Conservation (phyloP, 352 stramenopile genomes). For the Phytophthora syringae region DNA sequence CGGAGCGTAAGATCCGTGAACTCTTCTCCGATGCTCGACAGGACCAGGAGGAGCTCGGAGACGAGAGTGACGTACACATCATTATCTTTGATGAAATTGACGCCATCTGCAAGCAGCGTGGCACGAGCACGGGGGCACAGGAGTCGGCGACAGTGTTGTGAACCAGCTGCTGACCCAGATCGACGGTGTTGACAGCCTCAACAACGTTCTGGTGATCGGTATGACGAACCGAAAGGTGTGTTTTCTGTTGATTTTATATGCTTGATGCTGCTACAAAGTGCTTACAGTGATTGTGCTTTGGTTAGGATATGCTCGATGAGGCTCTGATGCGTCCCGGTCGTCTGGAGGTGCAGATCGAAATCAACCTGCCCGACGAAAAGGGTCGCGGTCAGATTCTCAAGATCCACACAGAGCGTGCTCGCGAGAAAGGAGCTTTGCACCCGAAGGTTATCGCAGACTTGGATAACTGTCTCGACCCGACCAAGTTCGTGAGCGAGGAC, state of each 20-base stretch:
- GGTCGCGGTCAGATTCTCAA: constrained; percentile 98
- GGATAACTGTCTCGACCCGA: constrained; percentile 73
- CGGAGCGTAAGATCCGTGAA: constrained; percentile 99
- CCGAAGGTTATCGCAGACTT: constrained; percentile 78
- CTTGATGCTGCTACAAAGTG: background rate
- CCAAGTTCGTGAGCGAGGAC: constrained; percentile 67
- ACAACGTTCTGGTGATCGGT: constrained; percentile 99
- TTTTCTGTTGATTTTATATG: background rate
- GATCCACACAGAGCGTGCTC: constrained; percentile 96
- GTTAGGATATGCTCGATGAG: constrained; percentile 93
- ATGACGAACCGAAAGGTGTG: constrained; percentile 99
- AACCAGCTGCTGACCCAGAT: constrained; percentile 99
- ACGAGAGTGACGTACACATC: constrained; percentile 98
- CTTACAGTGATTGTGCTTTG: constrained; percentile 11
- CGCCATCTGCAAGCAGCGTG: constrained; percentile 98
- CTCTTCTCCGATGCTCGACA: constrained; percentile 96
- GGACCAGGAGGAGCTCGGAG: constrained; percentile 91
- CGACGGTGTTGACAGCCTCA: constrained; percentile 99
- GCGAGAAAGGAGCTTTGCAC: constrained; percentile 78
- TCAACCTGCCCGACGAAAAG: constrained; percentile 96
- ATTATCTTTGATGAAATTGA: constrained; percentile 99
- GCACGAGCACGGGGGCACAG: constrained; percentile 94
- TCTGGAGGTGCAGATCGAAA: constrained; percentile 99
- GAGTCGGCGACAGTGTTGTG: constrained; percentile 97
- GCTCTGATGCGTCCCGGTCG: constrained; percentile 98